A percentile compares a stretch with the other conserved stretches of the same genome.
These are phyloP conservation scores for Cladophialophora immunda DNA, from an alignment of 2,329 filamentous ascomycete species.

Conservation along the genomic window DNA sequence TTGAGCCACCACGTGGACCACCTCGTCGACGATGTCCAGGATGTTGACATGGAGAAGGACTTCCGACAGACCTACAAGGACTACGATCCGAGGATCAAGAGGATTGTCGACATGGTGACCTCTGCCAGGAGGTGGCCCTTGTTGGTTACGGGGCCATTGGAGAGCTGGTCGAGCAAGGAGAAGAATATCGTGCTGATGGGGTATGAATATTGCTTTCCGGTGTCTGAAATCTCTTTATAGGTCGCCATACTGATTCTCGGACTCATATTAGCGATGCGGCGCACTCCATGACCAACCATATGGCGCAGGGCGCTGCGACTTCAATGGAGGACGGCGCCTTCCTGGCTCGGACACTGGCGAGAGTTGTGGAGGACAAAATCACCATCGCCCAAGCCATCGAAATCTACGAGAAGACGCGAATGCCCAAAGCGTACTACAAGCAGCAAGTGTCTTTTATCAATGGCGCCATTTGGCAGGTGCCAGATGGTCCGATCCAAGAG, in stretches of 20 bases:
- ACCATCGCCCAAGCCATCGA: slow-evolving; percentile 47
- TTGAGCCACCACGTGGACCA: slow-evolving; percentile 53
- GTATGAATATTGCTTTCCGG: slow-evolving; percentile 1
- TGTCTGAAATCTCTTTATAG: neutral
- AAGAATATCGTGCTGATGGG: slow-evolving; percentile 56
- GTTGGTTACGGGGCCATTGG: slow-evolving; percentile 53
- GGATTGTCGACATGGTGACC: slow-evolving; percentile 53
- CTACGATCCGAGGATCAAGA: slow-evolving; percentile 56
- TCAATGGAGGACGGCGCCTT: slow-evolving; percentile 57
- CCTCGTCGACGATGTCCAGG: slow-evolving; percentile 47
- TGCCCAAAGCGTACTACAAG: slow-evolving; percentile 50
- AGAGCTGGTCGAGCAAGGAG: slow-evolving; percentile 51
- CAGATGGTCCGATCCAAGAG: slow-evolving; percentile 34
- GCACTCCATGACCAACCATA: slow-evolving; percentile 55
- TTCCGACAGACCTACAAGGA: slow-evolving; percentile 53
- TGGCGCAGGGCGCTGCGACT: slow-evolving; percentile 55
- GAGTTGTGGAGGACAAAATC: slow-evolving; percentile 47
- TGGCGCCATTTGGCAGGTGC: slow-evolving; percentile 14
- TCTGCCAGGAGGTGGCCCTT: slow-evolving; percentile 52
- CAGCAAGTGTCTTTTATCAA: slow-evolving; percentile 28
- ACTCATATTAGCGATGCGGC: slow-evolving; percentile 44
- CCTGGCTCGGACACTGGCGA: slow-evolving; percentile 48
- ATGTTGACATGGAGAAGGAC: slow-evolving; percentile 53
- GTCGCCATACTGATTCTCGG: slow-evolving; percentile 29
- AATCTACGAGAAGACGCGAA: slow-evolving; percentile 52